Base-by-base conservation (phyloP, 495 filamentous ascomycete genomes). In the Cercophora sp. region DNA sequence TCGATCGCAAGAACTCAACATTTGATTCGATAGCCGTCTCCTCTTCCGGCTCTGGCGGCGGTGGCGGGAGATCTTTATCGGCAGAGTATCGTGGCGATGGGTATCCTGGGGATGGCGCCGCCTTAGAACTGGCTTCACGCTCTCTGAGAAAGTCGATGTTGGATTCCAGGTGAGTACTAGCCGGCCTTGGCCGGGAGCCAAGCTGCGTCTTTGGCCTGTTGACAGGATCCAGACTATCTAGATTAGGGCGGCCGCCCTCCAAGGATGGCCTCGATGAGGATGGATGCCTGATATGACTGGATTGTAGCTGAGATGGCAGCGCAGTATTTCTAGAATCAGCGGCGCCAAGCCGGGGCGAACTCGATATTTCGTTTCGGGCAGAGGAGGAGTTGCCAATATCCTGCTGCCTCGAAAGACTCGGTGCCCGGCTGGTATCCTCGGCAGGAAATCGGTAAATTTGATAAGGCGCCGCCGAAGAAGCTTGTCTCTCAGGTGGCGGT, bases 1-100 rank as follows among this genome's bases (percentile, higher is more conserved):
- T 88, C 0, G 81, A 80, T 22, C 86, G 84, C 2, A 96, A 74
- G 62, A 89, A 97, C 48, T 95, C 92, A 15, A 96, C 82, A 57
- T 94, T 90, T 5, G 89, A 93, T 46, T 84, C 77, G 47, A 96
- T 94, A 50, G 82, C 85, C 31, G 73, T 75, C 31, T 83, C 82
- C n/a, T 83, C 81, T 29, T 76, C 75, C 9, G 71, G 71, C 16
- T 75, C 73, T 1, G 70, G 59, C 15, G 62, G 63, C 3, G 65
- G 64, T n/a, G n/a, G n/a, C 4, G 66, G 64, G 8, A 69, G 68
- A 58, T 51, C 58, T 46, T 66, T 73, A 15, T 70, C 76, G 5
- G 60, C 51, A 1, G 61, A 62, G 24, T 64, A 41, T 29, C 65
- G 66, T n/a, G 70, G 67, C 10, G 65, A 66, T 3, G 59, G 63